Evolutionary conservation across 208 protist species (phyloP).

Genomic region (Crithidia mellificae): DNA sequence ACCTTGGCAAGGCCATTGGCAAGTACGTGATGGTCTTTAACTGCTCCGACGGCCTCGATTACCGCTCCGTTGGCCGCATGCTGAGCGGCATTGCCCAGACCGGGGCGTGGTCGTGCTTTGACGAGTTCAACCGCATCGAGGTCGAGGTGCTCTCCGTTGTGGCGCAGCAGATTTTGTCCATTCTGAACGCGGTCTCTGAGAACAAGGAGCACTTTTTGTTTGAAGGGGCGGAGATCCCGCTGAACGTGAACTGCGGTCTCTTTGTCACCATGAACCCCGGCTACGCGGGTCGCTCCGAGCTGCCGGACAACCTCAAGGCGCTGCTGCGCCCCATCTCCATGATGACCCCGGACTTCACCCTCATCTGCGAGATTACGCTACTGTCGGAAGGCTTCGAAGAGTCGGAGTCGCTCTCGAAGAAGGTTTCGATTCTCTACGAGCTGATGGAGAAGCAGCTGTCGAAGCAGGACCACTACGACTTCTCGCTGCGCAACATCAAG

Average conservation of each 20-base stretch:
- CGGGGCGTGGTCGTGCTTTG: constrained; percentile 98
- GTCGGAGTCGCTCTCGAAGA: constrained; percentile 94
- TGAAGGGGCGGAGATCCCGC: constrained; percentile 93
- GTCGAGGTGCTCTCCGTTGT: constrained; percentile 98
- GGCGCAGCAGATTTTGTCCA: constrained; percentile 97
- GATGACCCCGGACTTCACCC: constrained; percentile 97
- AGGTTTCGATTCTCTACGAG: constrained; percentile 97
- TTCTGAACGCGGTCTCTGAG: constrained; percentile 90
- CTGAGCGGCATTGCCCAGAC: constrained; percentile 97
- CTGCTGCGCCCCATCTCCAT: constrained; percentile 98
- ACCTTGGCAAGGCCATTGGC: constrained; percentile 96
- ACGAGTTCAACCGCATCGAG: constrained; percentile 99
- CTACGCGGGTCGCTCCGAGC: constrained; percentile 98
- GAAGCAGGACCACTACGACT: constrained; percentile 99
- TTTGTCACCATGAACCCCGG: constrained; percentile 99
- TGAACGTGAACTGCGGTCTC: constrained; percentile 96
- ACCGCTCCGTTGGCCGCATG: constrained; percentile 95
- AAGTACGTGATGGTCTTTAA: constrained; percentile 99
- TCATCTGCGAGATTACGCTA: constrained; percentile 98
- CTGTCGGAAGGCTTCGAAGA: constrained; percentile 97
- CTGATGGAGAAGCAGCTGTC: constrained; percentile 97
- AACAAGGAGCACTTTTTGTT: constrained; percentile 89
- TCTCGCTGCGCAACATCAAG: constrained; percentile 97
- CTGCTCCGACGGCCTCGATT: constrained; percentile 98
- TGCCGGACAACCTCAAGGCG: constrained; percentile 98